phyloP scores from a whole-genome alignment of 2,329 filamentous ascomycete genomes.

The Microcyclosporella mali region DNA sequence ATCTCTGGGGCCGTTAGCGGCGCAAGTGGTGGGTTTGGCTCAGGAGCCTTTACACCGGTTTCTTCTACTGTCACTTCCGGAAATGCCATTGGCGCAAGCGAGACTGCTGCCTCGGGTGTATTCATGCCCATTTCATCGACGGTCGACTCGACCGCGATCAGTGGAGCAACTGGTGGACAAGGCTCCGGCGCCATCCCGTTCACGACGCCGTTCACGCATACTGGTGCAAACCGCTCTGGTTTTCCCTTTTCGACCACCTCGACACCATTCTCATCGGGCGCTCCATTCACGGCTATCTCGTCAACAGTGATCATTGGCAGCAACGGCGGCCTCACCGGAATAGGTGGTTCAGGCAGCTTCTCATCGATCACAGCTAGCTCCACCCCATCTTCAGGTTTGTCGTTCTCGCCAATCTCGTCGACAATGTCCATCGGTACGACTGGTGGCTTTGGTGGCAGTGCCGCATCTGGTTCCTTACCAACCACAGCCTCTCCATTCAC shows the following conservation, averaged over 20 bases:
- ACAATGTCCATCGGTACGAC: constrained; percentile 4
- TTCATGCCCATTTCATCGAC: constrained; percentile 10
- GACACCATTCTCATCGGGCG: constrained; percentile 7
- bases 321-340: constrained; percentile 9
- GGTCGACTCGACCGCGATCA: constrained; percentile 5
- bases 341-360: constrained; percentile 6
- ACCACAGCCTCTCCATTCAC: constrained; percentile 6
- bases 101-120: background rate
- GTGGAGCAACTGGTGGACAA: background rate
- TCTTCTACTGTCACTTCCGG: constrained; percentile 3
- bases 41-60: constrained; percentile 1
- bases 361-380: background rate
- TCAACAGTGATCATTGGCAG: constrained; percentile 4
- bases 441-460: constrained; percentile 5
- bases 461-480: constrained; percentile 5
- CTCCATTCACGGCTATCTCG: constrained; percentile 5
- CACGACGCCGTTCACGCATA: background rate
- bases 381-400: constrained; percentile 2
- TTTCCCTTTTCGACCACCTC: background rate
- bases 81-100: background rate
- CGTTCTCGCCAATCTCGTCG: constrained; percentile 11
- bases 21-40: background rate
- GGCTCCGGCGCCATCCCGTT: background rate
- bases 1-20: constrained; percentile 1
- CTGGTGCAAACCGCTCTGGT: constrained; percentile 1